Conservation (phyloP, 2,329 filamentous ascomycete genomes). For the Trichophyton rubrum region DNA sequence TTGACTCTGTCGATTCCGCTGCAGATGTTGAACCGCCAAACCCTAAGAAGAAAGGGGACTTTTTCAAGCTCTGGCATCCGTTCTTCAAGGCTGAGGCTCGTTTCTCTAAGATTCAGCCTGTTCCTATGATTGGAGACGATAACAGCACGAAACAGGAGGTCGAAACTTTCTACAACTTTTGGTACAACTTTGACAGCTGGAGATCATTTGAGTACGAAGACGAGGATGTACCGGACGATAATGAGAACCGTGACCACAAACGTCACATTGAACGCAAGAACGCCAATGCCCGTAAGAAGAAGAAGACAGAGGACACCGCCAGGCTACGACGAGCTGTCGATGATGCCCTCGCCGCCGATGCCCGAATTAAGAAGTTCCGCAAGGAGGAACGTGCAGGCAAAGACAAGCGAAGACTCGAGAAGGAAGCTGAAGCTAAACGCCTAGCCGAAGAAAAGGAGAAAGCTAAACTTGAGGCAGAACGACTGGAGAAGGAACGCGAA, state of each 20-base stretch:
- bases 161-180: conserved; percentile 97
- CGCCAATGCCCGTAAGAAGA: conserved; percentile 93
- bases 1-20: conserved; percentile 88
- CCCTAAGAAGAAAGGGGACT: conserved; percentile 77
- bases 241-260: conserved; percentile 98
- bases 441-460: conserved; percentile 72
- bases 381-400: conserved; percentile 84
- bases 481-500: conserved; percentile 70
- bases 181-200: conserved; percentile 99
- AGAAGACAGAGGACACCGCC: conserved; percentile 93
- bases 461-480: conserved; percentile 72
- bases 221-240: conserved; percentile 97
- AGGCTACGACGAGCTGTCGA: conserved; percentile 85
- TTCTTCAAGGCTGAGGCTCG: conserved; percentile 87
- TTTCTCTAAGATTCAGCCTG: conserved; percentile 84
- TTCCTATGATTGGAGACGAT: conserved; percentile 73
- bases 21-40: conserved; percentile 83
- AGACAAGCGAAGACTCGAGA: conserved; percentile 86
- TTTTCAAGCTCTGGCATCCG: conserved; percentile 84
- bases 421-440: conserved; percentile 82
- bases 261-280: conserved; percentile 98
- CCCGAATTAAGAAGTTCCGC: conserved; percentile 95
- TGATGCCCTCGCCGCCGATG: conserved; percentile 68
- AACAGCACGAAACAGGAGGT: conserved; percentile 80
- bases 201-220: conserved; percentile 95